Conservation (phyloP, 495 filamentous ascomycete species). For the Talaromyces adpressus region DNA sequence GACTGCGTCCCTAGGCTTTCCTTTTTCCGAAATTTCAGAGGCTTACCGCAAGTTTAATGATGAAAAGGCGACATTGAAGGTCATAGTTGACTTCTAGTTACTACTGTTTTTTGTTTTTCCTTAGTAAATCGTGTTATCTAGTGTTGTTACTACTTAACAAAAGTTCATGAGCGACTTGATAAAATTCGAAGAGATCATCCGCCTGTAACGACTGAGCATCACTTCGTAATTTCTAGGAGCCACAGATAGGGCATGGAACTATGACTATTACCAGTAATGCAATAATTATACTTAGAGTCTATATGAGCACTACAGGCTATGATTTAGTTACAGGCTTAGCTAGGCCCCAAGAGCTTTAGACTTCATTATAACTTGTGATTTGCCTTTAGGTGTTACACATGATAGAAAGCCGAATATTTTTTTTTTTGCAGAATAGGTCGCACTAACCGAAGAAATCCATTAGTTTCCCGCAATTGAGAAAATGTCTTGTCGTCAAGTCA, state of each 20-base stretch:
- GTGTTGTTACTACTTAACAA: neutral
- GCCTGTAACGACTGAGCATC: neutral
- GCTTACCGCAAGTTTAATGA: conserved; percentile 1
- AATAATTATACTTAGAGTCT: too few relatives aligned
- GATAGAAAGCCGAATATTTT: too few relatives aligned
- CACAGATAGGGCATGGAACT: neutral
- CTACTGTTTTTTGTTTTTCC: neutral
- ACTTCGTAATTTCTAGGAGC: neutral
- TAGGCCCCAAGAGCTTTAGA: too few relatives aligned
- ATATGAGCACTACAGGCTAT: neutral
- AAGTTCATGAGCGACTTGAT: neutral
- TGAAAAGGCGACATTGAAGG: conserved; percentile 1
- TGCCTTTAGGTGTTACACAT: too few relatives aligned
- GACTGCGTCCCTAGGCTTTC: neutral
- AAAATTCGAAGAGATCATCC: neutral
- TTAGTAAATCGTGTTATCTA: neutral
- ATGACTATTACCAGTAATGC: neutral
- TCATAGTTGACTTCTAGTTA: neutral
- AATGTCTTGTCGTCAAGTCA: too few relatives aligned
- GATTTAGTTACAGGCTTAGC: neutral
- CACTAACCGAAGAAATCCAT: too few relatives aligned
- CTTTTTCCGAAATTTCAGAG: conserved; percentile 1
- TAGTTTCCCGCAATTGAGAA: too few relatives aligned
- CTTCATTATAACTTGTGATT: too few relatives aligned
- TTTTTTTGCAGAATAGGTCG: too few relatives aligned